These are phyloP conservation scores for Talaromyces atroroseus DNA, from an alignment of 2,329 filamentous ascomycete species.

Conservation along the genomic window DNA sequence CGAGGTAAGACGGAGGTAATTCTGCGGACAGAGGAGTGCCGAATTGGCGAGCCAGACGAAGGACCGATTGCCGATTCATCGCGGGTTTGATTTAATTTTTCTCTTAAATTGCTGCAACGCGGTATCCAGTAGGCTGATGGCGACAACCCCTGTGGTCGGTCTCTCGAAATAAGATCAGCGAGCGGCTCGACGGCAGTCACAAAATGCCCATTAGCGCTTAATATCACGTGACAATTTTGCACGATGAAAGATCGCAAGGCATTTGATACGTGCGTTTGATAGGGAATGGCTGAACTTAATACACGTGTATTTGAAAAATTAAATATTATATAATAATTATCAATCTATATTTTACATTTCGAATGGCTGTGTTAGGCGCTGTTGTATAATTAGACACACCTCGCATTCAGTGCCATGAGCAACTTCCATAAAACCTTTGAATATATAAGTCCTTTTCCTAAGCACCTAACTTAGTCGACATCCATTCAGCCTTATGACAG, in stretches of 20 bases:
- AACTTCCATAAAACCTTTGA: neutral
- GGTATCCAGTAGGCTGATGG: neutral
- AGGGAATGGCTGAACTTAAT: neutral
- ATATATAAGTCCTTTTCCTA: neutral
- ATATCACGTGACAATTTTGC: neutral
- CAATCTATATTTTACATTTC: neutral
- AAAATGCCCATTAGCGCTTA: conserved; percentile 21
- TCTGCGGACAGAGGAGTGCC: conserved; percentile 31
- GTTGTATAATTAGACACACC: neutral
- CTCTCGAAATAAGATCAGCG: neutral
- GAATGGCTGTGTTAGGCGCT: neutral
- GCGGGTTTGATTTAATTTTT: conserved; percentile 8
- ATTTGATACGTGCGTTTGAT: neutral
- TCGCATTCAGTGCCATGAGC: neutral
- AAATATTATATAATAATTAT: too few relatives aligned
- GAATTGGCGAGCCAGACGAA: conserved; percentile 29
- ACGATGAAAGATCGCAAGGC: neutral
- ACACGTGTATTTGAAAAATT: too few relatives aligned
- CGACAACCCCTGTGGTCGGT: conserved; percentile 1
- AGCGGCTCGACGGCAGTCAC: conserved; percentile 8
- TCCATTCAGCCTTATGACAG: too few relatives aligned
- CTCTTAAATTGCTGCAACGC: conserved; percentile 8
- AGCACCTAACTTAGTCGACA: too few relatives aligned
- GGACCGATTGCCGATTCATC: conserved; percentile 35
- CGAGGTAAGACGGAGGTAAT: conserved; percentile 41